A percentile compares a stretch with the other conserved stretches of the same genome.
Evolutionary conservation across 2,329 filamentous ascomycete genomes (phyloP).

Genomic region (Cordyceps tenuipes): DNA sequence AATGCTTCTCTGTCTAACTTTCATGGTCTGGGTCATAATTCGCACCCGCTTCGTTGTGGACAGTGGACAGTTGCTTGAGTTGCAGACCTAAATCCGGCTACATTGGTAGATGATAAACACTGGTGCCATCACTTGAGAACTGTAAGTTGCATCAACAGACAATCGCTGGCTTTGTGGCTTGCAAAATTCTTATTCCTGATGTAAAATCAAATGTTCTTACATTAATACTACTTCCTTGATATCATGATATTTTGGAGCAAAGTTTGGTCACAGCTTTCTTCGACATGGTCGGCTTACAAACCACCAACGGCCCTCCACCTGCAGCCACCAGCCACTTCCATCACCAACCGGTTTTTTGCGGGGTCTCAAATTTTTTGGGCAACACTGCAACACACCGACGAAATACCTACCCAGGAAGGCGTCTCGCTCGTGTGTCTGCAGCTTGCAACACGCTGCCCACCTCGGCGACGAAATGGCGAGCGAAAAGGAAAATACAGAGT

Average conservation of each 20-base stretch:
- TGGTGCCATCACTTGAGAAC: too few species aligned
- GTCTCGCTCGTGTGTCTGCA: not conserved
- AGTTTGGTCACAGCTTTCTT: not conserved
- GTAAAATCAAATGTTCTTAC: not conserved
- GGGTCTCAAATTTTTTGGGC: conserved; percentile 12
- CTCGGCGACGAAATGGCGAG: not conserved
- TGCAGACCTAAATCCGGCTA: not conserved
- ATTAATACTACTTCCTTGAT: not conserved
- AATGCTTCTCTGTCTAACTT: not conserved
- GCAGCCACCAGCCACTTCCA: not conserved
- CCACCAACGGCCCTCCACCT: not conserved
- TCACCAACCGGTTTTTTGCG: conserved; percentile 12
- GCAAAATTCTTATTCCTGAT: too few species aligned
- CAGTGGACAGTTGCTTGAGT: too few species aligned
- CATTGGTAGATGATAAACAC: too few species aligned
- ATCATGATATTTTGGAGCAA: not conserved
- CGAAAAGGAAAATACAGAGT: conserved; percentile 2
- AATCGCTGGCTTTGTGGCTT: not conserved
- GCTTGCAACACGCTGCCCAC: not conserved
- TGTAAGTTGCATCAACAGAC: not conserved
- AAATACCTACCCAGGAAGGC: not conserved
- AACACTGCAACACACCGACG: conserved; percentile 1
- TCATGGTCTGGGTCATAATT: not conserved
- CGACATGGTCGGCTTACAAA: not conserved
- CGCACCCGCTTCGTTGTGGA: not conserved